These are phyloP conservation scores for Metschnikowia lachancei DNA, from an alignment of 805 yeast species.

Conservation along the genomic window DNA sequence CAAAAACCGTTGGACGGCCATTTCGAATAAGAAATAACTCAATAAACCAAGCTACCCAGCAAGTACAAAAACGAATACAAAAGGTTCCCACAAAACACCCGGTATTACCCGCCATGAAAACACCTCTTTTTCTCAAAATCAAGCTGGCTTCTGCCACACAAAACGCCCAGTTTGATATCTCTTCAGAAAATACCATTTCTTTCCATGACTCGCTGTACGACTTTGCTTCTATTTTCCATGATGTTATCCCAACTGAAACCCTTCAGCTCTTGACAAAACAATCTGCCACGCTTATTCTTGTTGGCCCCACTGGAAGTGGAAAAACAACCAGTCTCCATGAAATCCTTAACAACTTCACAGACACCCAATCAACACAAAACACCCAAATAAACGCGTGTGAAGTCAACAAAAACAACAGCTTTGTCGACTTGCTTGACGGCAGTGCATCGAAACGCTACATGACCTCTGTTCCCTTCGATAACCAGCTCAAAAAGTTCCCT, in stretches of 20 bases:
- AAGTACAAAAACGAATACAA: not conserved
- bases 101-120: no score
- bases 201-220: constrained; percentile 23
- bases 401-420: constrained; percentile 25
- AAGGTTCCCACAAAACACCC: no score
- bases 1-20: no score
- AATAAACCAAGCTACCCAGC: not conserved
- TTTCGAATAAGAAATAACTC: no score
- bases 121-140: constrained; percentile 29
- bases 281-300: constrained; percentile 14
- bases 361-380: constrained; percentile 7
- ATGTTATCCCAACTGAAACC: not conserved
- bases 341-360: constrained; percentile 18
- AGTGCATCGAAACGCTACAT: constrained; percentile 10
- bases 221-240: constrained; percentile 22
- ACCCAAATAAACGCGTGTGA: constrained; percentile 29
- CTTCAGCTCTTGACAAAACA: constrained; percentile 8
- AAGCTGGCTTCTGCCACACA: constrained; percentile 17
- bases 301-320: constrained; percentile 22
- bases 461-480: constrained; percentile 18
- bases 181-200: constrained; percentile 16
- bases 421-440: constrained; percentile 27
- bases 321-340: constrained; percentile 30
- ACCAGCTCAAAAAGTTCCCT: constrained; percentile 13
- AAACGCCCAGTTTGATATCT: constrained; percentile 10